These are phyloP conservation scores for Gilbertella persicaria DNA, from an alignment of 371 early-diverging fungal genomes.

Conservation along the genomic window DNA sequence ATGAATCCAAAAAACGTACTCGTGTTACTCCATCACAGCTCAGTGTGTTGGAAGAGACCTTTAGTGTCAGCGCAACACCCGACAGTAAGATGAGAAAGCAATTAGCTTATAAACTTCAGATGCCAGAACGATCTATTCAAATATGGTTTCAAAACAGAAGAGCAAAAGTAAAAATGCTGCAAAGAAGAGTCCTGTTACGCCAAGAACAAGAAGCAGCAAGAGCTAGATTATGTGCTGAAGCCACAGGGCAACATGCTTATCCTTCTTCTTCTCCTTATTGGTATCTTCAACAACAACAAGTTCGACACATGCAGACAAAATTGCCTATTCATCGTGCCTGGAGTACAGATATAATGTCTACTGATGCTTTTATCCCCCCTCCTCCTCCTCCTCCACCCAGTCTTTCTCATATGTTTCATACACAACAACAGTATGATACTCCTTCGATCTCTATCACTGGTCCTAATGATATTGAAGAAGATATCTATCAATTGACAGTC, in stretches of 20 bases:
- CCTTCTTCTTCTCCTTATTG: constrained; percentile 14
- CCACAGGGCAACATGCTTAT: constrained; percentile 21
- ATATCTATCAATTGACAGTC: constrained; percentile 13
- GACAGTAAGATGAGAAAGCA: constrained; percentile 84
- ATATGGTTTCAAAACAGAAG: constrained; percentile 99
- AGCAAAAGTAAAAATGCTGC: constrained; percentile 86
- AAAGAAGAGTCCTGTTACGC: constrained; percentile 52
- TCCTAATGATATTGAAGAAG: constrained; percentile 18
- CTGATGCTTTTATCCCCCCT: constrained; percentile 13
- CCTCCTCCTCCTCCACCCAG: constrained; percentile 17
- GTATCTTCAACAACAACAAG: constrained; percentile 9
- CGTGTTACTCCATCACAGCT: constrained; percentile 77
- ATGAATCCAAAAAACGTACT: constrained; percentile 62
- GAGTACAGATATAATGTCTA: constrained; percentile 39
- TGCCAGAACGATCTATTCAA: constrained; percentile 94
- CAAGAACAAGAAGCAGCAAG: constrained; percentile 56
- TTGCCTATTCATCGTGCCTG: constrained; percentile 41
- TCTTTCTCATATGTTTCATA: neutral
- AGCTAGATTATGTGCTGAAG: constrained; percentile 37
- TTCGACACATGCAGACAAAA: constrained; percentile 3
- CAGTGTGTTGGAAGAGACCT: constrained; percentile 73
- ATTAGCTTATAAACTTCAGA: constrained; percentile 82
- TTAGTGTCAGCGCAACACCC: constrained; percentile 68
- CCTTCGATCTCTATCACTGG: constrained; percentile 17
- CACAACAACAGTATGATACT: neutral